Evolutionary conservation across 228 moss, liverwort and hornwort genomes (phyloP), one percentile per base, ranked within the genome.

Genomic region (Sphagnum magellanicum): DNA sequence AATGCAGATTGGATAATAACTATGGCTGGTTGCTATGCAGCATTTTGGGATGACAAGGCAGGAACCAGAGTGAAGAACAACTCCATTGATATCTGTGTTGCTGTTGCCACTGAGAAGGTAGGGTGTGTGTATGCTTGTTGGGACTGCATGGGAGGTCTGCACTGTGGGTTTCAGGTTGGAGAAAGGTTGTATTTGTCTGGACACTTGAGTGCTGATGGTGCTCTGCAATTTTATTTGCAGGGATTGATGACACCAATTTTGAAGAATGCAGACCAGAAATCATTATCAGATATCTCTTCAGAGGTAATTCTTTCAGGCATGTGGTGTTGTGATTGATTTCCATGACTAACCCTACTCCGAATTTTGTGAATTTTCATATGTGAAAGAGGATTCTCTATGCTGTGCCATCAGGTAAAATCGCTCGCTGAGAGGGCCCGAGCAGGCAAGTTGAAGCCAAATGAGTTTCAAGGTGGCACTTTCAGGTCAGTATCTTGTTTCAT

Each of bases 381-480:
- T 32, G 32, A 32, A 32, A 32, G 32, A 57, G 13, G 55, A 8
- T 57, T 57, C 55, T 57, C 13, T 6, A 13, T 48, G 59, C 6
- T 60, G 61, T 67, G 53, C 64, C 9, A 50, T 62, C 81, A 96
- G 97, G 91, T 93, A 55, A 98, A 93, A 52, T 80, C 91, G 50
- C 74, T 98, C 77, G 93, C 89, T 67, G 93, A 98, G 74, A 93
- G 70, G 79, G 97, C 97, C 46, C 81, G 97, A 67, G 72, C 68
- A 73, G 93, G 91, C 52, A 98, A 98, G 78, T 75, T 93, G 68
- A 93, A 93, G 72, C 97, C 97, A 59, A 82, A 86, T 60, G 97
- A 98, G 77, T 98, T 98, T 76, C 97, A 98, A 89, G 97, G 97
- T 68, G 97, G 97, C 72, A 93, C 88, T 50, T 98, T 98, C 83